Evolutionary conservation across 768 basidiomycete genomes (phyloP), one percentile per base, ranked within the genome.

Genomic region (Leccinum broughii): DNA sequence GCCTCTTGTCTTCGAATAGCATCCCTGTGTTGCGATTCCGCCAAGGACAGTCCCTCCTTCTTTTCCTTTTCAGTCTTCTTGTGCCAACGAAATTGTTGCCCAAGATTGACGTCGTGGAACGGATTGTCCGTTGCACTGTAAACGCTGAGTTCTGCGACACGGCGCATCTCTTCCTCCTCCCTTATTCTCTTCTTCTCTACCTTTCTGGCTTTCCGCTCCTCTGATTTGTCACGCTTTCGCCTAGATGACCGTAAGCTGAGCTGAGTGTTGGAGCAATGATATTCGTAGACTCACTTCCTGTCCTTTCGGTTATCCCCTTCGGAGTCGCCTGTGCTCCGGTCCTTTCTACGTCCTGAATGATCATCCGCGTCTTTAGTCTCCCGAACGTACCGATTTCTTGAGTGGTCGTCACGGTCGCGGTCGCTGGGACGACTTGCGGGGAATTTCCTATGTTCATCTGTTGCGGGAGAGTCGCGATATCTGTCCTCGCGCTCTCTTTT

Each of bases 81-180:
- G 77, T 95, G 92, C 97, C 97, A 99, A 59, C 91, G 87, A 75
- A 99, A 99, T 72, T 95, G 93, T 71, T 98, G 93, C 22, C 88
- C 90, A 34, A 98, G 88, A 74, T 98, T 98, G 62, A 93, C 88
- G 68, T 98, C 97, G 76, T 97, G 93, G 80, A 98, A 99, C 0
- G 97, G 97, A 70, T 98, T 99, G 80, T 98, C 95, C 13, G 88
- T 87, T 51, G 95, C 92, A 65, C 93, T 95, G 79, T 98, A 98
- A 64, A 97, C 90, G 65, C 94, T 95, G 48, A 98, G 83, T 75
- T 98, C 96, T 10, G 93, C 94, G 15, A 97, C 89, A 66, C 90
- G 88, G 28, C 95, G 88, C 24, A 92, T 89, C 69, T 97, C 94
- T 67, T 96, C 95, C 65, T 93, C 92, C 58, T 92, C 90, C 64